phyloP scores from a whole-genome alignment of 2,329 filamentous ascomycete species.

The Talaromyces piceae region DNA sequence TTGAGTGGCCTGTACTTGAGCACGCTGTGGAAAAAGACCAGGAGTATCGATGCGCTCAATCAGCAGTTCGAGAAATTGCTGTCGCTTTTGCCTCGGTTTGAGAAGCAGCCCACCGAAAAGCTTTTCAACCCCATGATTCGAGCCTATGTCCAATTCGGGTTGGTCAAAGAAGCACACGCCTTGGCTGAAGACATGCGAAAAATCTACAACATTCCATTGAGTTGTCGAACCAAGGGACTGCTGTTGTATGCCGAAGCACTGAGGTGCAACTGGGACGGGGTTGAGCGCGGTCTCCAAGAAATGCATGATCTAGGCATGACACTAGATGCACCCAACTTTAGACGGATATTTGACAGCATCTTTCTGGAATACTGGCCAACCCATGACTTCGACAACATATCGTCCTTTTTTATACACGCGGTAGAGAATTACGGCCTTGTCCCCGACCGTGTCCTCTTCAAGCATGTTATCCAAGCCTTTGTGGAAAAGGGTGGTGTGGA shows the following conservation, averaged over 20 bases:
- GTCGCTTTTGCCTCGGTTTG: conserved; percentile 19
- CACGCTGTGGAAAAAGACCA: conserved; percentile 34
- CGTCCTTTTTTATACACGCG: conserved; percentile 28
- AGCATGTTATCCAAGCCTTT: conserved; percentile 33
- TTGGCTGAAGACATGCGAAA: conserved; percentile 29
- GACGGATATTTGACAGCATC: conserved; percentile 30
- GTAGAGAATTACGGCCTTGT: conserved; percentile 30
- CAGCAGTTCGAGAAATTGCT: conserved; percentile 26
- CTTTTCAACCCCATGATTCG: conserved; percentile 36
- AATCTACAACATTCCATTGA: conserved; percentile 22
- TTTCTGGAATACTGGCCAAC: conserved; percentile 35
- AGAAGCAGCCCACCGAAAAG: conserved; percentile 28
- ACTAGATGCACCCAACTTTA: conserved; percentile 21
- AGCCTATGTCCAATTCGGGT: conserved; percentile 32
- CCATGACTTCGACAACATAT: conserved; percentile 26
- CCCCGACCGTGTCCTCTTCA: conserved; percentile 32
- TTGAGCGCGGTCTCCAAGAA: conserved; percentile 29
- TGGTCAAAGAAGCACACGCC: conserved; percentile 26
- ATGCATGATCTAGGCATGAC: conserved; percentile 30
- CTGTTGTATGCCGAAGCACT: conserved; percentile 31
- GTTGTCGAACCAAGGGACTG: conserved; percentile 29
- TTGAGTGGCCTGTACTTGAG: conserved; percentile 31
- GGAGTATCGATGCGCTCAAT: conserved; percentile 28
- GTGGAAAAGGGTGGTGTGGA: conserved; percentile 30
- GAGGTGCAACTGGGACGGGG: conserved; percentile 33